Conservation (phyloP, 1,139 yeast species). For the Suhomyces kunorum region DNA sequence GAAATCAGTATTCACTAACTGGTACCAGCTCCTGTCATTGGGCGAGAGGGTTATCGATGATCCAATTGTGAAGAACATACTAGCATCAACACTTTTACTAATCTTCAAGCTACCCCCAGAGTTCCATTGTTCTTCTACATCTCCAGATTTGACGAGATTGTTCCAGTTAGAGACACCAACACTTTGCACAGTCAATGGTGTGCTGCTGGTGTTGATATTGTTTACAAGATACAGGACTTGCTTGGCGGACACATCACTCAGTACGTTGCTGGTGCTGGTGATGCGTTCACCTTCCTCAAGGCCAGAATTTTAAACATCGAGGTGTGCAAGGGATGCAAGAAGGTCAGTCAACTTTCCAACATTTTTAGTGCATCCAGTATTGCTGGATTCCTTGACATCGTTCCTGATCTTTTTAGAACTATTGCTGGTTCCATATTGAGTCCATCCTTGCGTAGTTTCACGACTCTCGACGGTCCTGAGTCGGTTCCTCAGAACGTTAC, state of each 20-base stretch:
- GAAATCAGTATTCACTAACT: neutral
- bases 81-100: constrained; percentile 1
- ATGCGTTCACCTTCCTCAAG: constrained; percentile 20
- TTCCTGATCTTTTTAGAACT: constrained; percentile 1
- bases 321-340: constrained; percentile 2
- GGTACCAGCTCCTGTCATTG: constrained; percentile 1
- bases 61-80: constrained; percentile 6
- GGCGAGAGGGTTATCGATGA: constrained; percentile 2
- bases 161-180: constrained; percentile 18
- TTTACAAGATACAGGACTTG: constrained; percentile 20
- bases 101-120: constrained; percentile 21
- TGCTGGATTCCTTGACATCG: constrained; percentile 2
- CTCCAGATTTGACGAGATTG: constrained; percentile 29
- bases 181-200: constrained; percentile 20
- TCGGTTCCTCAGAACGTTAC: neutral
- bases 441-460: neutral
- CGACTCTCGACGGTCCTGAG: neutral
- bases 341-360: constrained; percentile 2
- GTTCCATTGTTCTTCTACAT: constrained; percentile 40
- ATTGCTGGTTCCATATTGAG: neutral
- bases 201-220: constrained; percentile 17
- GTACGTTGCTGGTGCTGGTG: constrained; percentile 19
- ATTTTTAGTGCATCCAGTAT: neutral
- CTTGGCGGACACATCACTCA: constrained; percentile 22
- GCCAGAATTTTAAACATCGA: constrained; percentile 6